Base-by-base conservation (phyloP, 179 eudicot species). In the Kewa caespitosa region DNA sequence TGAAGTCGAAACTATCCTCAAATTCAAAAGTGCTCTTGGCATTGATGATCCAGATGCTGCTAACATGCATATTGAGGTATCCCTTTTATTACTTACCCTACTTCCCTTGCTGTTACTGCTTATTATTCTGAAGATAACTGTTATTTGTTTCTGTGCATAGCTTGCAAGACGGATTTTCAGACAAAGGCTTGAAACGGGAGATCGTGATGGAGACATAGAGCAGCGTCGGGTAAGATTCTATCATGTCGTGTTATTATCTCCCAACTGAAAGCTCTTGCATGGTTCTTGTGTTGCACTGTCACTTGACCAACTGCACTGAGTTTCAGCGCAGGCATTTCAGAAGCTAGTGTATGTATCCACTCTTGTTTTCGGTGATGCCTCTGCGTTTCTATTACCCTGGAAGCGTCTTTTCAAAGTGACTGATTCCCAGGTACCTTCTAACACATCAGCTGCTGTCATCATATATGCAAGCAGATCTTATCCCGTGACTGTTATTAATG, bases 41-140 rank as follows among this genome's bases (percentile, higher is more conserved):
- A 93, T 95, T 50, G 99, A 95, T 81, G 99, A 95, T 69, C 99
- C 99, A 64, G 99, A 95, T 85, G 99, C 99, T 74, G 99, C 99
- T 37, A 89, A 87, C 78, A 89, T 93, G 97, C 98, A 93, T 83
- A 82, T 93, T 81, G 98, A 93, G 98, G 98, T 93, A 79, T 71
- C 25, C 54, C 13, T 71, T 46, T 32, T 62, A 31, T 52, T 27
- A 2, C 23, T 70, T 69, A 68, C 28, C 54, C 59, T 36, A 48
- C 48, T 18, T 6, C 54, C 38, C 25, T 25, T 38, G 22, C 50
- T 46, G 52, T 50, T 18, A 7, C 43, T 38, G 71, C 15, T 32
- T 36, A 20, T n/a, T 67, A 25, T 65, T 66, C 27, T 72, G 34
- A 64, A 23, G 5, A 63, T 6, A 25, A 9, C 11, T 20, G 36